phyloP scores from a whole-genome alignment of 768 basidiomycete genomes.

The Pleurotus cornucopiae region DNA sequence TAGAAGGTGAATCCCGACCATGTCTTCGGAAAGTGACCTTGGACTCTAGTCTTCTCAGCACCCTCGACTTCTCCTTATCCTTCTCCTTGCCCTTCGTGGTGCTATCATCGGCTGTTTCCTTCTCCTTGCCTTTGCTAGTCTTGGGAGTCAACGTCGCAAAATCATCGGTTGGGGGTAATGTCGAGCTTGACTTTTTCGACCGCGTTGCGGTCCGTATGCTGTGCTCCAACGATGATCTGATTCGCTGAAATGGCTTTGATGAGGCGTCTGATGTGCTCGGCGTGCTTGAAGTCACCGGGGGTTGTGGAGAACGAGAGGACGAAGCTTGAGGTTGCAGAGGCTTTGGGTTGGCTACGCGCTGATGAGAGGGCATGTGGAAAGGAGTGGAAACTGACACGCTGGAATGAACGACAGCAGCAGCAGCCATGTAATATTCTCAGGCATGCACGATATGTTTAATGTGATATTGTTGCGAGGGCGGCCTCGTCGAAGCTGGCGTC shows the following conservation, averaged over 20 bases:
- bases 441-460: not conserved
- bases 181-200: slow-evolving; percentile 36
- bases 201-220: slow-evolving; percentile 61
- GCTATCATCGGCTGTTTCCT: slow-evolving; percentile 32
- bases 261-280: slow-evolving; percentile 31
- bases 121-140: slow-evolving; percentile 40
- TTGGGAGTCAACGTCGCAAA: slow-evolving; percentile 36
- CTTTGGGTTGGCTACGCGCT: slow-evolving; percentile 27
- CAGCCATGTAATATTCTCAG: slow-evolving; percentile 35
- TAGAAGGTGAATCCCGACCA: slow-evolving; percentile 34
- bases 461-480: not conserved
- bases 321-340: slow-evolving; percentile 31
- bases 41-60: slow-evolving; percentile 45
- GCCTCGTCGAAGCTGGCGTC: not conserved
- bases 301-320: slow-evolving; percentile 37
- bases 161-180: slow-evolving; percentile 30
- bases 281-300: slow-evolving; percentile 24
- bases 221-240: slow-evolving; percentile 66
- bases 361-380: slow-evolving; percentile 42
- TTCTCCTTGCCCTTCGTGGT: slow-evolving; percentile 23
- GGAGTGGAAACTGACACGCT: slow-evolving; percentile 37
- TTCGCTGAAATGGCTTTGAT: slow-evolving; percentile 55
- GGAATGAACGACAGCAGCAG: slow-evolving; percentile 33
- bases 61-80: slow-evolving; percentile 38
- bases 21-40: slow-evolving; percentile 46